These are phyloP conservation scores for Pyrenula massariospora DNA, from an alignment of 495 filamentous ascomycete species.

Conservation along the genomic window DNA sequence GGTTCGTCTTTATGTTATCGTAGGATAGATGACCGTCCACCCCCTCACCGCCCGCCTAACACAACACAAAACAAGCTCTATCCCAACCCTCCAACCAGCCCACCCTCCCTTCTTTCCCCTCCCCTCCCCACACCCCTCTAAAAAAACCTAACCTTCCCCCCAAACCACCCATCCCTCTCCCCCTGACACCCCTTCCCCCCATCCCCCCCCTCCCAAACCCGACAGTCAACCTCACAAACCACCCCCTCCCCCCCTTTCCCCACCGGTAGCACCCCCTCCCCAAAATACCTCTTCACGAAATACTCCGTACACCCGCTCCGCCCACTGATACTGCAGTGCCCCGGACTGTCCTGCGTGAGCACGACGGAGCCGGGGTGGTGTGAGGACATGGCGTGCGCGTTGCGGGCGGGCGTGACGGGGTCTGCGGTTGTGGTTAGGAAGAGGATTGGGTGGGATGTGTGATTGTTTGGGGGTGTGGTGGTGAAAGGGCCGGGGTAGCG, in stretches of 20 bases:
- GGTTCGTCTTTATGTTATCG: too few species aligned
- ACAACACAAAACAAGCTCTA: too few species aligned
- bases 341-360: slow-evolving; percentile 23
- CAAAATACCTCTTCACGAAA: neutral
- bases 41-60: too few species aligned
- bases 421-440: slow-evolving; percentile 48
- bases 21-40: too few species aligned
- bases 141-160: too few species aligned
- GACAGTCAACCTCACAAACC: neutral
- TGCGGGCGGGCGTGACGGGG: slow-evolving; percentile 43
- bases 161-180: neutral
- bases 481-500: slow-evolving; percentile 5
- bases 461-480: slow-evolving; percentile 3
- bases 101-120: too few species aligned
- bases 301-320: neutral
- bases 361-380: slow-evolving; percentile 32
- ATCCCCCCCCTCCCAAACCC: neutral
- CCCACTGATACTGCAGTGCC: neutral
- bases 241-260: neutral
- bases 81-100: too few species aligned
- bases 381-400: slow-evolving; percentile 38
- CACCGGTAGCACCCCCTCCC: neutral
- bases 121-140: too few species aligned
- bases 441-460: slow-evolving; percentile 44
- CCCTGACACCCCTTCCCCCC: neutral